Evolutionary conservation across 2,329 filamentous ascomycete genomes (phyloP), one percentile per base, ranked within the genome.

Genomic region (Claviceps purpurea): DNA sequence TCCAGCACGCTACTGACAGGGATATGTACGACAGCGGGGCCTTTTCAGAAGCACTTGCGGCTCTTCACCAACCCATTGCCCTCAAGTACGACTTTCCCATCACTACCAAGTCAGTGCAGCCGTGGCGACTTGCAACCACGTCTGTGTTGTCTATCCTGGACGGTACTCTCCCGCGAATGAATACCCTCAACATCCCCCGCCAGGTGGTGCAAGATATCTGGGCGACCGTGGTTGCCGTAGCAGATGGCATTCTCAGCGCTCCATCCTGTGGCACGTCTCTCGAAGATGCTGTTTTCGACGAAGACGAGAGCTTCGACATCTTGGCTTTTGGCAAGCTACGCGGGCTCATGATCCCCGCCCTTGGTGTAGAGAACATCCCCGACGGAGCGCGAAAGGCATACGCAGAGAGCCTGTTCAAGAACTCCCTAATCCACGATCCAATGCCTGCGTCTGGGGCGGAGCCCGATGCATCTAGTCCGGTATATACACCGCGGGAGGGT

Each of bases 251-350:
- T 55, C 74, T 87, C 38, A 76, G 75, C 22, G 85, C 85, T 2
- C 77, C 83, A 49, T 80, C 78, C 50, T 68, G 70, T 51, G 65
- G 66, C 50, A 73, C 74, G 38, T 62, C 74, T 38, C 62, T 71
- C 14, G 64, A 70, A 7, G 67, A 64, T 2, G 64, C 74, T 1
- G 66, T 74, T 54, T 74, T 90, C 39, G 65, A 70, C 3, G 72
- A 74, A 8, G 91, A 98, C 61, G 84, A 97, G 67, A 67, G 73
- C 1, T 94, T 94, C 60, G 93, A 98, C 63, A 85, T 95, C 18
- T 61, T 70, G 1, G 83, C 86, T 0, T 94, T 96, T 63, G 70
- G 70, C 34, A 75, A 76, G 48, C 71, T 97, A 1, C 78, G 82
- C 41, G 73, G 78, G 10, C 74, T 96, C 38, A 82, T 95, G 42